Conservation (phyloP, 139 green algal genomes). For the Nannochloris sp. region DNA sequence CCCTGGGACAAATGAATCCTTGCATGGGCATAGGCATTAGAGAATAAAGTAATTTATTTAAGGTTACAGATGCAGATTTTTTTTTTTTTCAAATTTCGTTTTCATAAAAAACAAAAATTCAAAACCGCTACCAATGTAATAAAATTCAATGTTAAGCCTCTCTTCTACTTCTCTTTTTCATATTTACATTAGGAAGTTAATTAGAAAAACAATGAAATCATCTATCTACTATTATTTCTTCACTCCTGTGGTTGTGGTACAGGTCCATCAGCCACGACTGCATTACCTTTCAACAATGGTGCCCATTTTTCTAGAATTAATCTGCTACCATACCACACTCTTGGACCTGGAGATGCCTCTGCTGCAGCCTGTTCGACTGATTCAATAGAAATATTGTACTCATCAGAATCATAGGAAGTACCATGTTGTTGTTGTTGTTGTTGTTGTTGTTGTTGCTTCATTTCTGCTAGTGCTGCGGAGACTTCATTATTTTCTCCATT, state of each 20-base stretch:
- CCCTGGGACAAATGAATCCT: constrained; percentile 14
- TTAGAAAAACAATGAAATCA: too few species aligned
- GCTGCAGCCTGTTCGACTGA: background rate
- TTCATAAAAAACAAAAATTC: too few species aligned
- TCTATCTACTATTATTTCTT: too few species aligned
- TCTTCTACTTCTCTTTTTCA: too few species aligned
- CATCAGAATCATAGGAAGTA: background rate
- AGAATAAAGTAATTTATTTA: background rate
- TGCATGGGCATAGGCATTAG: background rate
- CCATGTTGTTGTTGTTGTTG: background rate
- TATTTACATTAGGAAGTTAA: too few species aligned
- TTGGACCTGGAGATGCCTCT: background rate
- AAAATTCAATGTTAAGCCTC: too few species aligned
- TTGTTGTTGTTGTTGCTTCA: background rate
- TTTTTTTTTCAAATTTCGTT: too few species aligned
- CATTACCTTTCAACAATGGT: background rate
- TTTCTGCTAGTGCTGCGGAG: too few species aligned
- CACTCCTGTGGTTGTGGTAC: too few species aligned
- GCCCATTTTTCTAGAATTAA: background rate
- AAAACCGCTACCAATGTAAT: too few species aligned
- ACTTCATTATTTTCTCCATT: background rate
- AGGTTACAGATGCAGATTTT: too few species aligned
- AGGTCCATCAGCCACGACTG: too few species aligned
- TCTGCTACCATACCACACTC: background rate
- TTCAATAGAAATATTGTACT: background rate